phyloP scores from a whole-genome alignment of 331 rosid species.

The Stylosanthes scabra region DNA sequence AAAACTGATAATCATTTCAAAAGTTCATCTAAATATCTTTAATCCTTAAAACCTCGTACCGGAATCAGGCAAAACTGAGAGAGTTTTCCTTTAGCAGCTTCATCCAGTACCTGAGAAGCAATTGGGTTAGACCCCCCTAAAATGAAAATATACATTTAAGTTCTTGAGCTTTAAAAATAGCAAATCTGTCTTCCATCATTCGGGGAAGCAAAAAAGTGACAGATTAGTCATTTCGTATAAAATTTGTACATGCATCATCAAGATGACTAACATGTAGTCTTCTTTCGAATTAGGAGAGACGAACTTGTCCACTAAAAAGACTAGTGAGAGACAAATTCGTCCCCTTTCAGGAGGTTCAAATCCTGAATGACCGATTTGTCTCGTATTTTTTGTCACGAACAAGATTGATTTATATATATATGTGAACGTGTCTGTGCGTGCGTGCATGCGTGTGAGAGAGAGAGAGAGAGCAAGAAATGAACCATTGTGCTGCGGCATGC shows the following conservation, averaged over 20 bases:
- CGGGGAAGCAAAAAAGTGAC: neutral
- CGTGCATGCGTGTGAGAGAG: neutral
- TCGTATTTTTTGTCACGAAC: too few relatives aligned
- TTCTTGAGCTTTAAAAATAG: neutral
- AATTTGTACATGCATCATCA: too few relatives aligned
- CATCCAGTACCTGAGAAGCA: conserved; percentile 69
- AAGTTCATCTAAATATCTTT: conserved; percentile 25
- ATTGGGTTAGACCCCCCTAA: conserved; percentile 30
- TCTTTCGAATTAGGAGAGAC: too few relatives aligned
- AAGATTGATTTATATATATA: too few relatives aligned
- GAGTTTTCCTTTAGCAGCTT: conserved; percentile 68
- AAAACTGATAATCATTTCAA: conserved; percentile 34
- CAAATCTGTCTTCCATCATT: too few relatives aligned
- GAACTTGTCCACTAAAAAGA: too few relatives aligned
- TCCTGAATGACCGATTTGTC: too few relatives aligned
- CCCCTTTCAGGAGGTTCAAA: too few relatives aligned
- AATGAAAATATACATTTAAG: neutral
- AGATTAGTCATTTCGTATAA: too few relatives aligned
- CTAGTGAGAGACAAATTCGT: too few relatives aligned
- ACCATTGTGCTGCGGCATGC: conserved; percentile 97
- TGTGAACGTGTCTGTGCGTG: too few relatives aligned
- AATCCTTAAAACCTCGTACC: conserved; percentile 49
- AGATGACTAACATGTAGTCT: too few relatives aligned
- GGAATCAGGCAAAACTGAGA: conserved; percentile 79
- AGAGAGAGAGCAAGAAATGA: conserved; percentile 25